These are phyloP conservation scores for Daucus carota DNA, from an alignment of 129 eudicot genomes.

Conservation along the genomic window DNA sequence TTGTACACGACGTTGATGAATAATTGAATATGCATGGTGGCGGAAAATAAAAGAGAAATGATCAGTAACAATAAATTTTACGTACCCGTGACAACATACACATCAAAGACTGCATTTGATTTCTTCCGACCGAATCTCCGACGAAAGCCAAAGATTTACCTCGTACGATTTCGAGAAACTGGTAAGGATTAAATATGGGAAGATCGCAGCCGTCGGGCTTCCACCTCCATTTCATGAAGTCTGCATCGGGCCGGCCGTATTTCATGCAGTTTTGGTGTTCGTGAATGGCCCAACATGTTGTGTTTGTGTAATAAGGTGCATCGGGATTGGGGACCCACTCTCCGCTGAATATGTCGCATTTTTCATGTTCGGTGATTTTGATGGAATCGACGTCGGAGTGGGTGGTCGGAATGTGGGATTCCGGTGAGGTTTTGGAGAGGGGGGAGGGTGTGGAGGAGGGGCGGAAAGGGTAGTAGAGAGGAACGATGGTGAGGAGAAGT, in stretches of 20 bases:
- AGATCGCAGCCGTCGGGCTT: slow-evolving; percentile 74
- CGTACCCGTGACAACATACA: slow-evolving; percentile 83
- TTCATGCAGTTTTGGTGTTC: slow-evolving; percentile 91
- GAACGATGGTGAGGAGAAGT: slow-evolving; percentile 37
- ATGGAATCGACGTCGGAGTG: slow-evolving; percentile 28
- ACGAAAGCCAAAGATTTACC: slow-evolving; percentile 72
- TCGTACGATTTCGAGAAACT: slow-evolving; percentile 63
- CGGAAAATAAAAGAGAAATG: neutral
- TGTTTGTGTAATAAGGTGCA: slow-evolving; percentile 71
- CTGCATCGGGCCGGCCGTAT: slow-evolving; percentile 72
- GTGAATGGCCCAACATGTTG: slow-evolving; percentile 80
- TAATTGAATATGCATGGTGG: slow-evolving; percentile 9
- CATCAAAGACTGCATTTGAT: slow-evolving; percentile 85
- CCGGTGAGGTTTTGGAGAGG: slow-evolving; percentile 6
- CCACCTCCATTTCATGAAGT: slow-evolving; percentile 86
- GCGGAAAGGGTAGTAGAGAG: slow-evolving; percentile 37
- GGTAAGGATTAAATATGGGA: slow-evolving; percentile 58
- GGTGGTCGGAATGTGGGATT: slow-evolving; percentile 10
- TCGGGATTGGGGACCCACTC: slow-evolving; percentile 84
- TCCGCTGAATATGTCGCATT: slow-evolving; percentile 69
- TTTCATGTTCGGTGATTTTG: slow-evolving; percentile 26
- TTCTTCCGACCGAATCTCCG: slow-evolving; percentile 89
- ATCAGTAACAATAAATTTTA: neutral
- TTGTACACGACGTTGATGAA: no score
- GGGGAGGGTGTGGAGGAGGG: slow-evolving; percentile 18